Evolutionary conservation across 176 grass and related monocot genomes (phyloP), one percentile per base, ranked within the genome.

Genomic region (Ampelocalamus luodianensis): DNA sequence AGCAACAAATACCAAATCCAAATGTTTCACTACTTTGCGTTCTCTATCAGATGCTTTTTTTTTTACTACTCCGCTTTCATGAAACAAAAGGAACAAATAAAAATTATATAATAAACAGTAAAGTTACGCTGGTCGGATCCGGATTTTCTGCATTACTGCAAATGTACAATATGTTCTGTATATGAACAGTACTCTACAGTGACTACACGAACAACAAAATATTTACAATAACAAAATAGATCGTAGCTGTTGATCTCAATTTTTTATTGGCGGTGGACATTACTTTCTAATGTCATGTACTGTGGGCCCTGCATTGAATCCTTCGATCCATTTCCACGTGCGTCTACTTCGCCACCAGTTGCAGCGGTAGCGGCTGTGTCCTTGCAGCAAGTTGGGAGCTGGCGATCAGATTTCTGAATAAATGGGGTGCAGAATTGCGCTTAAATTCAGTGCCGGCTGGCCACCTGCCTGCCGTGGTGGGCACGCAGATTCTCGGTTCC

Each of bases 261-360:
- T 2, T 34, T 34, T 34, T 34, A 0, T 34, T 34, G 32, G 3
- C 32, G 32, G 32, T 34, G 32, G 1, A 34, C 1, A 34, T 34
- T 2, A 2, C 0, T 34, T 34, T 3, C 2, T 34, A 3, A 34
- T 3, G 3, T 34, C 0, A 34, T 34, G 32, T 2, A 34, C 0
- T 34, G 37, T 34, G 3, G 3, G 3, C 32, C 3, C 32, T 34
- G 2, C 3, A 34, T 34, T 34, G 2, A 34, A 34, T 34, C 3
- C 29, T 34, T 34, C 2, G 32, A 34, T 34, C 32, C 32, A 34
- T 34, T 34, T 34, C 2, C 32, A 34, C 29, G 29, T 29, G 29
- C 1, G 1, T 26, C 37, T 61, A 0, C 0, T 17, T 59, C 6
- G 23, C 36, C 53, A 23, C 11, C 54, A 2, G 74, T 38, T 15